A percentile compares a stretch with the other conserved stretches of the same genome.
Conservation (phyloP, 257 asterid species). For the Asclepias syriaca region DNA sequence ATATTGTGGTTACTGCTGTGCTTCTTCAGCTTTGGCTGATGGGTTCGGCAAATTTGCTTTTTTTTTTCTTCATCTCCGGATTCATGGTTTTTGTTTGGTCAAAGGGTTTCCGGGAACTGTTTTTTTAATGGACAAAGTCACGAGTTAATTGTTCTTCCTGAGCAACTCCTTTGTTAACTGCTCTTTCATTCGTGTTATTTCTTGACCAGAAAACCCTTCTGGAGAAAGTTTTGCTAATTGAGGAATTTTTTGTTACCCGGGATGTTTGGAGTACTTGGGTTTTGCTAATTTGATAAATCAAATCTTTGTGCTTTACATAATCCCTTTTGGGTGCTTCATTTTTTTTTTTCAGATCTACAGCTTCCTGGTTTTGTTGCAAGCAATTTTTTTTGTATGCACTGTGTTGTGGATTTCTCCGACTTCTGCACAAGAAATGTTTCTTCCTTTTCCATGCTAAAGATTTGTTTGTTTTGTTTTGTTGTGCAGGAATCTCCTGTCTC, state of each 20-base stretch:
- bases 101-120: conserved; percentile 6
- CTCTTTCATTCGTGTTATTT: neutral
- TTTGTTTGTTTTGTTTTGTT: neutral
- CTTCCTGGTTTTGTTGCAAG: neutral
- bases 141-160: neutral
- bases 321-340: neutral
- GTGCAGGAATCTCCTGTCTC: conserved; percentile 95
- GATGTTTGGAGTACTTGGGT: neutral
- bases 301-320: conserved; percentile 1
- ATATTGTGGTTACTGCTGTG: neutral
- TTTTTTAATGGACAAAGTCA: conserved; percentile 2
- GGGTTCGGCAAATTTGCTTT: neutral
- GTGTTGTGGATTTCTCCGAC: neutral
- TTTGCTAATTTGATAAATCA: conserved; percentile 1
- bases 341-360: neutral
- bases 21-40: conserved; percentile 7
- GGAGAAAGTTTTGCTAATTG: neutral
- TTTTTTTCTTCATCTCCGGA: neutral
- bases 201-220: neutral
- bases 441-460: conserved; percentile 12
- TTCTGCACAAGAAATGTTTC: neutral
- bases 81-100: no score
- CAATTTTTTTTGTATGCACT: no score
- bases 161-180: neutral
- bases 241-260: no score